Evolutionary conservation across 2,329 filamentous ascomycete species (phyloP), one percentile per base, ranked within the genome.

Genomic region (Acrocalymma vagum): DNA sequence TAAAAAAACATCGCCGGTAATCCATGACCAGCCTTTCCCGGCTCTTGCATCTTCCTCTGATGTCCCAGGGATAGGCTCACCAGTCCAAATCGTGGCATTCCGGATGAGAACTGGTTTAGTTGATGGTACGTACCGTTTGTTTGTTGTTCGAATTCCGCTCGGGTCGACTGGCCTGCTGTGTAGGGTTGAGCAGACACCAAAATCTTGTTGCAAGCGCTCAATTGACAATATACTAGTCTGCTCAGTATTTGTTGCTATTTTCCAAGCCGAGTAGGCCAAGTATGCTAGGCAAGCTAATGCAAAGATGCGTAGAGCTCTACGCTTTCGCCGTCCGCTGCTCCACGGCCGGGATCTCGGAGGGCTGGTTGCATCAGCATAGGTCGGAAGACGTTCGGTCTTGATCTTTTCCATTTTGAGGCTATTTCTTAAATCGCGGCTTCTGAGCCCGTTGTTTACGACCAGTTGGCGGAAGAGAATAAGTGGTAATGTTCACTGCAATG

Each of bases 71-170:
- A 57, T 63, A 0, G 85, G 80, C 65, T 87, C 84, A 22, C 84
- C 85, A 3, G 81, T 73, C 85, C 84, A 87, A 14, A 87, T 75
- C 1, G 80, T 83, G 4, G 84, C 84, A 58, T 87, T 87, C 46
- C 76, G 80, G 51, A 87, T 85, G 26, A 87, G 73, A 0, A 82
- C 82, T 0, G 84, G 78, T 48, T 76, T 78, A 37, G 78, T 75
- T 35, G 82, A 81, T 3, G 81, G 73, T 28, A 85, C 64, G 57
- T 80, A 84, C 31, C 85, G 78, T 14, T 81, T 82, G 60, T 84
- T 88, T 52, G 74, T 74, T 21, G 80, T 74, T 14, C 85, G 80
- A 4, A 71, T 59, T 14, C 81, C 81, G 23, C 73, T 73, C 1
- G 82, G 81, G 46, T 85, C 81, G 32, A 73, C 58, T 0, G 83